phyloP scores from a whole-genome alignment of 495 filamentous ascomycete species.

The Penicillium subrubescens region DNA sequence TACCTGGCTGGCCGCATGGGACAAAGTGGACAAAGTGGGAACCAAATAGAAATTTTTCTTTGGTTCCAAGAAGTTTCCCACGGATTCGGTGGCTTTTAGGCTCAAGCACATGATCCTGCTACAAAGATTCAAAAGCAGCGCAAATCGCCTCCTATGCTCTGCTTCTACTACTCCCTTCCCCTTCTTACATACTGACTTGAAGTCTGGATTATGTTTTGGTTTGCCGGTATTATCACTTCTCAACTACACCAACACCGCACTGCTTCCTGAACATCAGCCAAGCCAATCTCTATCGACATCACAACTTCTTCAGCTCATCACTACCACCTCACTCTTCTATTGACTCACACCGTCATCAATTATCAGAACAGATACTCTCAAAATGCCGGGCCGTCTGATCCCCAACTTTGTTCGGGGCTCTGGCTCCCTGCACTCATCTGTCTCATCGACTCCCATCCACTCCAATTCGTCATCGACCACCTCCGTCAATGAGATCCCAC shows the following conservation, averaged over 20 bases:
- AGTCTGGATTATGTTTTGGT: constrained; percentile 32
- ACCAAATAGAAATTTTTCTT: constrained; percentile 16
- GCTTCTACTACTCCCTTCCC: background rate
- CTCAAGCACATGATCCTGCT: constrained; percentile 28
- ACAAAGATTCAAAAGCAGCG: constrained; percentile 23
- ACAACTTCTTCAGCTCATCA: background rate
- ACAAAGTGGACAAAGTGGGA: constrained; percentile 14
- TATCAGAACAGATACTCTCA: constrained; percentile 6
- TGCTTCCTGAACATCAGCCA: constrained; percentile 27
- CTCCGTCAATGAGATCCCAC: constrained; percentile 45
- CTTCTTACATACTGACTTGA: background rate
- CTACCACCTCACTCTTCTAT: background rate
- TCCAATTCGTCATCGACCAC: constrained; percentile 45
- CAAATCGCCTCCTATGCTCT: background rate
- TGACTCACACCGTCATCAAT: background rate
- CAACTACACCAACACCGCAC: constrained; percentile 33
- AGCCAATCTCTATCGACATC: background rate
- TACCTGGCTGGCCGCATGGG: constrained; percentile 23
- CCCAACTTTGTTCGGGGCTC: constrained; percentile 49
- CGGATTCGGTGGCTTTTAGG: constrained; percentile 29
- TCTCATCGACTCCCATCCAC: constrained; percentile 39
- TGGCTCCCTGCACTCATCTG: constrained; percentile 36
- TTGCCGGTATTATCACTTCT: constrained; percentile 23
- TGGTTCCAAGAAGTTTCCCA: constrained; percentile 23
- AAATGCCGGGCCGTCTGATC: constrained; percentile 52